These are phyloP conservation scores for Daldinia concentrica DNA, from an alignment of 495 filamentous ascomycete genomes.

Conservation along the genomic window DNA sequence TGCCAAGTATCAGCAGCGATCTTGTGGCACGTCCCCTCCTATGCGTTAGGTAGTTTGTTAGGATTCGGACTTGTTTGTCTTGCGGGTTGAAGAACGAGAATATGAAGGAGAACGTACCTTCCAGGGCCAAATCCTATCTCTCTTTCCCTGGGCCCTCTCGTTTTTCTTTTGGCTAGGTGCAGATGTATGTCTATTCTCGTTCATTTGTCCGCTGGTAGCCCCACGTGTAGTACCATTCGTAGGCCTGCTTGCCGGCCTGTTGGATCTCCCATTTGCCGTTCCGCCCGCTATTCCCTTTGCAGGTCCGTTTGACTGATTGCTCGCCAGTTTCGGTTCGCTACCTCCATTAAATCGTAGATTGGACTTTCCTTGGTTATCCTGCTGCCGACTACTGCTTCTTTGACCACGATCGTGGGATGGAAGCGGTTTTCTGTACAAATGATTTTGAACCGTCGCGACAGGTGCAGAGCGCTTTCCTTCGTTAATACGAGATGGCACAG, in stretches of 20 bases:
- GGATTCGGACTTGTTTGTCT: not conserved
- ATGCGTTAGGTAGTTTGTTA: not conserved
- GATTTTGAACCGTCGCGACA: not conserved
- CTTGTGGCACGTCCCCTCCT: constrained; percentile 3
- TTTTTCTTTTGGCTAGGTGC: not conserved
- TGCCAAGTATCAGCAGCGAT: not conserved
- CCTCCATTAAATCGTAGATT: not conserved
- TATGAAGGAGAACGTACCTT: constrained; percentile 1
- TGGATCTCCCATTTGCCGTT: not conserved
- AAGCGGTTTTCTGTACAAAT: not conserved
- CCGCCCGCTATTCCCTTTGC: not conserved
- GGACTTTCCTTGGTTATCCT: not conserved
- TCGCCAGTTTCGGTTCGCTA: not conserved
- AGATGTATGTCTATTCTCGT: not conserved
- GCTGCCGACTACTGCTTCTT: not conserved
- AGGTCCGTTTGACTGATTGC: not conserved
- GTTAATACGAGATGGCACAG: not conserved
- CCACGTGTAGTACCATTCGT: not conserved
- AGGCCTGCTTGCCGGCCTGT: not conserved
- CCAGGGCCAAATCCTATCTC: not conserved
- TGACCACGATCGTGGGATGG: not conserved
- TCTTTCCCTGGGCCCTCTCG: not conserved
- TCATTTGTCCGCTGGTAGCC: not conserved
- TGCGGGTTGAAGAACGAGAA: not conserved
- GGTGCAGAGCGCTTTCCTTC: not conserved